Evolutionary conservation across 805 yeast species (phyloP).

Genomic region (Vanderwaltozyma yarrowii): DNA sequence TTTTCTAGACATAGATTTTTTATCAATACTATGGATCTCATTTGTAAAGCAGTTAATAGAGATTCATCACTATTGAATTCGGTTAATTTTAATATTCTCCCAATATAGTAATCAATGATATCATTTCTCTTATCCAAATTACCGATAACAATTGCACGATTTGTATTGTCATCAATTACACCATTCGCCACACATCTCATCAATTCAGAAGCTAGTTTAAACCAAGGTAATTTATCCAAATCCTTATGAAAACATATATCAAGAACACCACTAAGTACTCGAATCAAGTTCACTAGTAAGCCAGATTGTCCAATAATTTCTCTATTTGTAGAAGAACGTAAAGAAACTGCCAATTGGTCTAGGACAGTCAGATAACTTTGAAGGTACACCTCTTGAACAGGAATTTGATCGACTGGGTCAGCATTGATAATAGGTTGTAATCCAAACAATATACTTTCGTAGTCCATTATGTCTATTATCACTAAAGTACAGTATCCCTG

Average conservation of each 20-base stretch:
- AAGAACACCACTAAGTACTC: conserved; percentile 9
- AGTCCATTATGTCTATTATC: conserved; percentile 21
- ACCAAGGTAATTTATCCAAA: conserved; percentile 6
- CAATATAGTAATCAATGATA: conserved; percentile 13
- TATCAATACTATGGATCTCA: conserved; percentile 20
- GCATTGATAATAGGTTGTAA: conserved; percentile 23
- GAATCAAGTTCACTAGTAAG: conserved; percentile 12
- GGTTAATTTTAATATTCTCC: conserved; percentile 9
- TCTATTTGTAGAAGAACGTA: conserved; percentile 24
- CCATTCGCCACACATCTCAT: conserved; percentile 27
- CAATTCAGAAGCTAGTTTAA: conserved; percentile 20
- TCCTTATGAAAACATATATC: conserved; percentile 8
- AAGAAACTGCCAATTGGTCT: conserved; percentile 24
- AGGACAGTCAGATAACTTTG: conserved; percentile 15
- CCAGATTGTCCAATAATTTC: conserved; percentile 23
- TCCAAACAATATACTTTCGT: conserved; percentile 24
- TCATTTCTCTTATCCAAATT: conserved; percentile 4
- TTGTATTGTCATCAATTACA: conserved; percentile 24
- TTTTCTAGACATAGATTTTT: conserved; percentile 23
- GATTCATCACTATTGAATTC: conserved; percentile 4
- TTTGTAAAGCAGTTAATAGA: conserved; percentile 12
- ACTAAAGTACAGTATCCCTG: too few species aligned
- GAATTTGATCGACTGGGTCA: conserved; percentile 8
- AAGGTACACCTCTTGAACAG: conserved; percentile 12
- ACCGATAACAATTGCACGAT: conserved; percentile 15